Evolutionary conservation across 352 stramenopile genomes (phyloP), one percentile per base, ranked within the genome.

Genomic region (Pythium utonaiense): DNA sequence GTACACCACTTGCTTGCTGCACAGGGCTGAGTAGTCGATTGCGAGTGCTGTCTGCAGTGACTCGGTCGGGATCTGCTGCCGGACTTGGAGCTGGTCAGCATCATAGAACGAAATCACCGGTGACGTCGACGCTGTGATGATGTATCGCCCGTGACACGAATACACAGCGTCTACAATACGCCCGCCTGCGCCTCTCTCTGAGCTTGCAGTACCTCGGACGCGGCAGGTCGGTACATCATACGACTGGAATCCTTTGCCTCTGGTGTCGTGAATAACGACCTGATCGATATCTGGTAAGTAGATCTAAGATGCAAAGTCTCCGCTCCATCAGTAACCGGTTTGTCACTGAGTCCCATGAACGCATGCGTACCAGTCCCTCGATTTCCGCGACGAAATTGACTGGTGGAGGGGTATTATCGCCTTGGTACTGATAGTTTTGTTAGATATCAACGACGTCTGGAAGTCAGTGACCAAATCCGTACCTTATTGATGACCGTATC

Each of bases 41-140:
- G 74, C 65, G 22, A 87, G 60, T 1, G 77, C 52, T 17, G 68
- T 74, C 53, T 87, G 77, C 6, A 65, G 56, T 1, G 33, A 54
- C 25, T 76, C 53, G 0, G 71, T 80, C 17, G 75, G 75, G 40
- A 87, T 78, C 78, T 87, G 77, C 64, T 86, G 77, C 3, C 75
- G 69, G 51, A 88, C 56, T 19, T 66, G 62, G 19, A 88, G 64
- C 6, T 71, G 50, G 28, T 88, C 75, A 4, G 75, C 40, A 33
- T 88, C 75, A 22, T 85, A 85, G 4, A 88, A 69, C 3, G 73
- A 67, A 6, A 88, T 77, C 12, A 85, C 65, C 21, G 75, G 75
- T 10, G 71, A 85, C 6, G 73, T 74, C 13, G 73, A 77, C 17
- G 73, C 66, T 21, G 78, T 79, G 36, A 80, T 66, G 10, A 88